Conservation (phyloP, 140 eudicot genomes). For the Ambrosia hybrid region DNA sequence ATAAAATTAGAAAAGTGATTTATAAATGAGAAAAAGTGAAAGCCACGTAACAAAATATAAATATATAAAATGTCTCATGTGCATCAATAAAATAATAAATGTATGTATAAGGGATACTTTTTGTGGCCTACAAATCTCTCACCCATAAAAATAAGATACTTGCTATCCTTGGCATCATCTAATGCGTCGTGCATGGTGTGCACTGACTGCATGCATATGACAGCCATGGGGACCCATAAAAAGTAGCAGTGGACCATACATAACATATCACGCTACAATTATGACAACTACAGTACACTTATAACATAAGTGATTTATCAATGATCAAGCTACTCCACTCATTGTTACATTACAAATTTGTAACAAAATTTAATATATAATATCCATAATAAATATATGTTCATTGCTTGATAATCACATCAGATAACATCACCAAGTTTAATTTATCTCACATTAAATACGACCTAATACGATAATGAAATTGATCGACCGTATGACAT, state of each 20-base stretch:
- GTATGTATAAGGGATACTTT: background rate
- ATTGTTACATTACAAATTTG: slow-evolving; percentile 24
- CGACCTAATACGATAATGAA: slow-evolving; percentile 19
- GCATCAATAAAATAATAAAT: background rate
- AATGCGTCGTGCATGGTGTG: slow-evolving; percentile 30
- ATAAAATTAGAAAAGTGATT: too few species aligned
- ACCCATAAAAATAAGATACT: background rate
- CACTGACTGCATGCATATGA: slow-evolving; percentile 31
- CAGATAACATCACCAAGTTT: slow-evolving; percentile 10
- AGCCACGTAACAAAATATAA: background rate
- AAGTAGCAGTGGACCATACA: slow-evolving; percentile 33
- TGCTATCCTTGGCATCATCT: slow-evolving; percentile 19
- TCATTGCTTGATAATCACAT: slow-evolving; percentile 30
- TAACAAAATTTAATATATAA: background rate
- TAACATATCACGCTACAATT: slow-evolving; percentile 3
- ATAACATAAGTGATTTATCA: slow-evolving; percentile 20
- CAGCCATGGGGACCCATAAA: slow-evolving; percentile 27
- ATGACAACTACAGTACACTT: slow-evolving; percentile 15
- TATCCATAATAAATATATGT: slow-evolving; percentile 12
- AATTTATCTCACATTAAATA: slow-evolving; percentile 27
- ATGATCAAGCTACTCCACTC: slow-evolving; percentile 9
- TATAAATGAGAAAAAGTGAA: background rate
- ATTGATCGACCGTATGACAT: slow-evolving; percentile 16
- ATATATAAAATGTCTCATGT: slow-evolving; percentile 1
- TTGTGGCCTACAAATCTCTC: background rate